A percentile compares a stretch with the other conserved stretches of the same genome.
Conservation (phyloP, 805 yeast species). For the Saccharomycopsis sp. region DNA sequence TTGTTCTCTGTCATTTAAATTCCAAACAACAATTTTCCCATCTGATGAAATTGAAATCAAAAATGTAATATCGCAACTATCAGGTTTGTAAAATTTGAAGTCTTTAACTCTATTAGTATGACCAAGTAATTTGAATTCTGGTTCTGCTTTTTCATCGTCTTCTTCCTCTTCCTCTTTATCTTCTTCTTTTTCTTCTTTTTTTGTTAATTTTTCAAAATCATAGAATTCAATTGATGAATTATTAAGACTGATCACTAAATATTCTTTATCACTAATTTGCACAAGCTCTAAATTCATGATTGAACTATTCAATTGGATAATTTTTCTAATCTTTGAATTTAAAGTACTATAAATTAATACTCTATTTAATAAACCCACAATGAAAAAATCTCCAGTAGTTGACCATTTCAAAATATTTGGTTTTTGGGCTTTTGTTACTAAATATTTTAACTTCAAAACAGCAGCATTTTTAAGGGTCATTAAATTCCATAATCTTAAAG, state of each 20-base stretch:
- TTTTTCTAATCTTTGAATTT: slow-evolving; percentile 46
- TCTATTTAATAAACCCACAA: slow-evolving; percentile 63
- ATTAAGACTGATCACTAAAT: slow-evolving; percentile 55
- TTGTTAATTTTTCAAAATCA: slow-evolving; percentile 22
- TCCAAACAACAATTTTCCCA: slow-evolving; percentile 90
- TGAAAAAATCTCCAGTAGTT: slow-evolving; percentile 53
- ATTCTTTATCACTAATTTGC: slow-evolving; percentile 37
- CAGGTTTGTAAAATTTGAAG: slow-evolving; percentile 38
- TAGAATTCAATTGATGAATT: slow-evolving; percentile 62
- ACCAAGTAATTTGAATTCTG: slow-evolving; percentile 58
- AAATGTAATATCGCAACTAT: slow-evolving; percentile 24
- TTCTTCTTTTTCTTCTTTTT: slow-evolving; percentile 20
- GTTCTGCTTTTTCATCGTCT: slow-evolving; percentile 23
- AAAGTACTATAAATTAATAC: slow-evolving; percentile 56
- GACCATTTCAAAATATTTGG: slow-evolving; percentile 65
- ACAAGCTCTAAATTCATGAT: slow-evolving; percentile 60
- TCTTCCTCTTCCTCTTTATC: slow-evolving; percentile 22
- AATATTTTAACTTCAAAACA: slow-evolving; percentile 51
- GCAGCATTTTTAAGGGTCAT: slow-evolving; percentile 97
- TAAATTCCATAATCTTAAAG: slow-evolving; percentile 85
- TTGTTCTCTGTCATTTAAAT: slow-evolving; percentile 56
- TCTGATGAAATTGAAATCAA: slow-evolving; percentile 84
- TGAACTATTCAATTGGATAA: slow-evolving; percentile 40
- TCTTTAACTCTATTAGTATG: slow-evolving; percentile 84
- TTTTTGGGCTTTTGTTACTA: slow-evolving; percentile 47